These are phyloP conservation scores for Aspergillus hiratsukae DNA, from an alignment of 2,329 filamentous ascomycete species.

Conservation along the genomic window DNA sequence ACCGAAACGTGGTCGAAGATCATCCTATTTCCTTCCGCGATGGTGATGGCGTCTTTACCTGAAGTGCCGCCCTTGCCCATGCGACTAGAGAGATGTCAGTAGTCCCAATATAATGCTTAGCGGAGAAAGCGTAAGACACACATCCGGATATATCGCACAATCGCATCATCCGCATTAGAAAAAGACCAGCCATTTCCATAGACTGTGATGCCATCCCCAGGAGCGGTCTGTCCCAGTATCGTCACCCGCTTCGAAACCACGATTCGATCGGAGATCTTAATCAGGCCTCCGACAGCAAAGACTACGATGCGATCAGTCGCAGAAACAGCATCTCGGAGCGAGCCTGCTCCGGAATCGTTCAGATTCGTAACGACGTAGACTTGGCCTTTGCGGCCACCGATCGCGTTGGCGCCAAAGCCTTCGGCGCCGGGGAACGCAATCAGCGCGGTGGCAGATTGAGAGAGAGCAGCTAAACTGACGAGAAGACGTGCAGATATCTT, in stretches of 20 bases:
- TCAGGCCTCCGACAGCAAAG: constrained; percentile 49
- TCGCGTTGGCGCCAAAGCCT: constrained; percentile 46
- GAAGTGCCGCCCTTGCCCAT: constrained; percentile 43
- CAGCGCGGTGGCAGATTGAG: constrained; percentile 13
- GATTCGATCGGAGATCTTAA: constrained; percentile 45
- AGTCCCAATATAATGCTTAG: background rate
- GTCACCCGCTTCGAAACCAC: constrained; percentile 47
- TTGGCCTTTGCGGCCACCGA: constrained; percentile 44
- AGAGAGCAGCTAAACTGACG: constrained; percentile 6
- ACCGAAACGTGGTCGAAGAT: constrained; percentile 55
- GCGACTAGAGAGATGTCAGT: constrained; percentile 4
- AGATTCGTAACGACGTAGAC: constrained; percentile 50
- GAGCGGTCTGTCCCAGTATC: constrained; percentile 50
- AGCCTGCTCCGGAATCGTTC: constrained; percentile 46
- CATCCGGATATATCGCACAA: constrained; percentile 55
- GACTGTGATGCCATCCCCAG: constrained; percentile 47
- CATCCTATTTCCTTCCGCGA: constrained; percentile 51
- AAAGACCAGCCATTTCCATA: constrained; percentile 54
- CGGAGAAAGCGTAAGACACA: background rate
- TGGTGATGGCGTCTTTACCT: constrained; percentile 52
- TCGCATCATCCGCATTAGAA: constrained; percentile 50
- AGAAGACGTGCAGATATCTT: constrained; percentile 1
- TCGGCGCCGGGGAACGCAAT: constrained; percentile 49
- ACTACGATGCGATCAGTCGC: constrained; percentile 47
- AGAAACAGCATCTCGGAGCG: constrained; percentile 49